phyloP scores from a whole-genome alignment of 768 basidiomycete genomes.

The Panus rudis region DNA sequence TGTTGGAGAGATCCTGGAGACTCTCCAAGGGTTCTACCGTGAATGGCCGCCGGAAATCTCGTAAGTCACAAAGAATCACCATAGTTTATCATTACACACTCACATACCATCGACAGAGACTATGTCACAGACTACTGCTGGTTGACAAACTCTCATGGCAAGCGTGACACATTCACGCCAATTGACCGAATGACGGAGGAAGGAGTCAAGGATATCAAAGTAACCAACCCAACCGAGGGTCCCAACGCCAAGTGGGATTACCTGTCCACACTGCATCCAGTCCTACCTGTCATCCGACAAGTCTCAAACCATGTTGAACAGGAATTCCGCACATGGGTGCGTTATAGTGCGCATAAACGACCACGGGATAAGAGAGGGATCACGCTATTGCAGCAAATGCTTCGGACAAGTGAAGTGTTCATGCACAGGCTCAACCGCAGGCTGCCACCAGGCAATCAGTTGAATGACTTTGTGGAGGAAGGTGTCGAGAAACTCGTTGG shows the following conservation, averaged over 20 bases:
- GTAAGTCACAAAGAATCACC: too few relatives aligned
- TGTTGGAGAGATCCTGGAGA: conserved; percentile 26
- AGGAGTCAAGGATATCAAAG: too few relatives aligned
- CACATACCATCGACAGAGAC: too few relatives aligned
- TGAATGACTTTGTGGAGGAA: neutral
- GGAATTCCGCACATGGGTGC: neutral
- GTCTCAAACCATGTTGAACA: neutral
- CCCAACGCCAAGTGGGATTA: neutral
- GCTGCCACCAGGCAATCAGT: neutral
- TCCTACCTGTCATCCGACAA: neutral
- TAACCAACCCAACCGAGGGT: too few relatives aligned
- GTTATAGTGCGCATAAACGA: neutral
- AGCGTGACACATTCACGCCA: neutral
- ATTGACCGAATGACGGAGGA: conserved; percentile 3
- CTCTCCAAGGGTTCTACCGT: conserved; percentile 23
- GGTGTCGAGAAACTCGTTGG: neutral
- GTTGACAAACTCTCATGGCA: conserved; percentile 6
- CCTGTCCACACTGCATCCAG: neutral
- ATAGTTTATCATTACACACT: too few relatives aligned
- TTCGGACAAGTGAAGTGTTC: neutral
- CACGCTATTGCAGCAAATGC: neutral
- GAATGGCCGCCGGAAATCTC: conserved; percentile 23
- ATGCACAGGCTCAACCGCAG: neutral
- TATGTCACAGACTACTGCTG: conserved; percentile 7
- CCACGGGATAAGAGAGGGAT: neutral